Percentiles rank a stretch among this genome's conserved stretches.
Conservation (phyloP, 495 filamentous ascomycete genomes). For the Annulohypoxylon bovei region DNA sequence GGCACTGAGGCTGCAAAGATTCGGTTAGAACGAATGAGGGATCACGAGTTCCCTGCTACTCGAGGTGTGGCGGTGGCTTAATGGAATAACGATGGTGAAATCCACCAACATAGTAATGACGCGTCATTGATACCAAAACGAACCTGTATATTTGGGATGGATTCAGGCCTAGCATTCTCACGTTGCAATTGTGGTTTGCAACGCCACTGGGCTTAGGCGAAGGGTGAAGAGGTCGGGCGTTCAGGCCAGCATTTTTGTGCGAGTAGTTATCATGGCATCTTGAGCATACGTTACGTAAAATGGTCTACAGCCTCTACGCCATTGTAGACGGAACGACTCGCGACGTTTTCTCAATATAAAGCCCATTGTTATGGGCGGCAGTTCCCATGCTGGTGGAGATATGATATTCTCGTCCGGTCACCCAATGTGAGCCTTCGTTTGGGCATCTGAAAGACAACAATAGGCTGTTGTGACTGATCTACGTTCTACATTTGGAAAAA, state of each 20-base stretch:
- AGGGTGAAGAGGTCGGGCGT: slow-evolving; percentile 25
- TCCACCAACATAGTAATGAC: slow-evolving; percentile 21
- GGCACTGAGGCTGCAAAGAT: slow-evolving; percentile 92
- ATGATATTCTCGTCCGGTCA: background rate
- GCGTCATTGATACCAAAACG: slow-evolving; percentile 32
- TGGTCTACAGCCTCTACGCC: slow-evolving; percentile 38
- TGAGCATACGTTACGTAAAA: slow-evolving; percentile 45
- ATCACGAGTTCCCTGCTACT: slow-evolving; percentile 40
- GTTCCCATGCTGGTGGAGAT: slow-evolving; percentile 21
- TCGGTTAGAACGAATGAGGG: slow-evolving; percentile 61
- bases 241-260: slow-evolving; percentile 40
- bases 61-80: slow-evolving; percentile 35
- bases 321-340: slow-evolving; percentile 40
- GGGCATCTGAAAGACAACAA: slow-evolving; percentile 1
- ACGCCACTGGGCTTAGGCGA: slow-evolving; percentile 14
- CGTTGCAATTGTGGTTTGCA: slow-evolving; percentile 20
- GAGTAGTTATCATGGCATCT: slow-evolving; percentile 45
- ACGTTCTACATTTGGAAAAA: background rate
- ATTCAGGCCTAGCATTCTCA: slow-evolving; percentile 29
- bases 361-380: slow-evolving; percentile 18
- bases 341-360: slow-evolving; percentile 47
- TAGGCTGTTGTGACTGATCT: background rate
- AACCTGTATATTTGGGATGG: slow-evolving; percentile 44
- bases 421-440: slow-evolving; percentile 13
- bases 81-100: slow-evolving; percentile 13